Conservation (phyloP, 495 filamentous ascomycete genomes). For the Evernia prunastri region DNA sequence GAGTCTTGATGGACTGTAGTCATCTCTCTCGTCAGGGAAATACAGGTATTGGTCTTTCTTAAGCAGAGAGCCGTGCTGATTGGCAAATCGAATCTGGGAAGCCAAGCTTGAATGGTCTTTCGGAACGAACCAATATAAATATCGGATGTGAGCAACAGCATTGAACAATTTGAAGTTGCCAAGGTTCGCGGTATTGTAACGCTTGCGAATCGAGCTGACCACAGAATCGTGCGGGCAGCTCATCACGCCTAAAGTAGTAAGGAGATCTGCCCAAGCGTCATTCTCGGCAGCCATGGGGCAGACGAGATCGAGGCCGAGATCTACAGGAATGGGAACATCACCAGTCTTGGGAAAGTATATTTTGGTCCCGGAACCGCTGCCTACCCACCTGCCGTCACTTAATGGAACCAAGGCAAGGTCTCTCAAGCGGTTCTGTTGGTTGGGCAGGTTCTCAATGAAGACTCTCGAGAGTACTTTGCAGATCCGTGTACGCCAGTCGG, state of each 20-base stretch:
- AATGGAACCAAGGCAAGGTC: conserved; percentile 2
- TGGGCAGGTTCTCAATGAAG: conserved; percentile 18
- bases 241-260: conserved; percentile 29
- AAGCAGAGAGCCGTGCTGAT: conserved; percentile 8
- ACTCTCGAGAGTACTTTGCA: conserved; percentile 22
- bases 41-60: conserved; percentile 3
- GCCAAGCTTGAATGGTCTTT: not conserved
- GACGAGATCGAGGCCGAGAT: conserved; percentile 19
- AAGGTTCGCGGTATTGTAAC: conserved; percentile 5
- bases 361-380: conserved; percentile 1
- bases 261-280: conserved; percentile 24
- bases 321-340: conserved; percentile 28
- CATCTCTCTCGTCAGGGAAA: conserved; percentile 4
- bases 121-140: conserved; percentile 8
- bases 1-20: conserved; percentile 6
- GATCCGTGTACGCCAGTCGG: conserved; percentile 27
- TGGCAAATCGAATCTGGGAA: conserved; percentile 1
- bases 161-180: conserved; percentile 15
- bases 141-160: conserved; percentile 4
- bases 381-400: not conserved
- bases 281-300: conserved; percentile 21
- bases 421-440: conserved; percentile 18
- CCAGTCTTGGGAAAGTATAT: conserved; percentile 27
- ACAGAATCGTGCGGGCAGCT: conserved; percentile 11
- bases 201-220: conserved; percentile 11